phyloP scores from a whole-genome alignment of 2,329 filamentous ascomycete genomes.

The Paradendryphiella salina region DNA sequence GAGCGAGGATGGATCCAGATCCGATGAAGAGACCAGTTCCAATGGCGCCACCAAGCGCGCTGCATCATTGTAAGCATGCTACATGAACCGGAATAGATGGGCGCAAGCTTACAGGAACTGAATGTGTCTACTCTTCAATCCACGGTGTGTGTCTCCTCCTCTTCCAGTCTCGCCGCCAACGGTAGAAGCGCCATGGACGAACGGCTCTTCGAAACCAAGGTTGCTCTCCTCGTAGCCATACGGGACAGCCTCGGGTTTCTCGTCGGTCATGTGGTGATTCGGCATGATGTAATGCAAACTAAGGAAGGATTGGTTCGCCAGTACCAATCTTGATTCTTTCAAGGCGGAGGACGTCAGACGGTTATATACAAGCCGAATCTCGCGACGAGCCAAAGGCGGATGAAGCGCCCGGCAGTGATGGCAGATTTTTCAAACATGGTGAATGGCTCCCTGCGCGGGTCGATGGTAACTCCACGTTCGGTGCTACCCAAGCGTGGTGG shows the following conservation, averaged over 20 bases:
- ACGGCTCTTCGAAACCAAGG: constrained; percentile 26
- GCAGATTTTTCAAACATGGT: constrained; percentile 19
- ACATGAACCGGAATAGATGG: background rate
- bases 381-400: constrained; percentile 1
- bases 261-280: constrained; percentile 29
- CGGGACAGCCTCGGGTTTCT: constrained; percentile 25
- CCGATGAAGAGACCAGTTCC: constrained; percentile 46
- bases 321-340: constrained; percentile 3
- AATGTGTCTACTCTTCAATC: constrained; percentile 45
- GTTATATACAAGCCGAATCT: constrained; percentile 14
- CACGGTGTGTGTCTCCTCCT: constrained; percentile 43
- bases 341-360: background rate
- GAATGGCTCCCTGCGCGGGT: constrained; percentile 5
- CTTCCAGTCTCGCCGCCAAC: constrained; percentile 34
- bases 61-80: constrained; percentile 49
- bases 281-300: constrained; percentile 21
- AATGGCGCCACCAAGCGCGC: constrained; percentile 63
- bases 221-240: constrained; percentile 26
- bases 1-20: constrained; percentile 38
- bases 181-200: constrained; percentile 33
- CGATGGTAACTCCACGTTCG: background rate
- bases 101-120: constrained; percentile 39
- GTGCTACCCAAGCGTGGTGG: constrained; percentile 3
- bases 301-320: background rate
- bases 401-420: constrained; percentile 1